These are phyloP conservation scores for Cynara cardunculus DNA, from an alignment of 129 eudicot genomes.

Conservation along the genomic window DNA sequence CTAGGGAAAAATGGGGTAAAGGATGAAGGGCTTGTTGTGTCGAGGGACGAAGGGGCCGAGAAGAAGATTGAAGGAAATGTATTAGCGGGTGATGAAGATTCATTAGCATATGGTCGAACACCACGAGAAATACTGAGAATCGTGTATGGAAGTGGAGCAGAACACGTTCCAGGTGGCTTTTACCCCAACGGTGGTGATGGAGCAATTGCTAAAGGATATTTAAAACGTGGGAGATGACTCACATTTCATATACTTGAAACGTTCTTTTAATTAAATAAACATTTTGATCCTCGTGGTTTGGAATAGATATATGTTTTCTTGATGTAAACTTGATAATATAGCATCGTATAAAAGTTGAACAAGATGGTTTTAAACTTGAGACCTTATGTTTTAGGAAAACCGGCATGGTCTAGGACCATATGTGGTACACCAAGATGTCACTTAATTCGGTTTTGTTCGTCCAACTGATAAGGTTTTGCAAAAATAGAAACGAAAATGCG, in stretches of 20 bases:
- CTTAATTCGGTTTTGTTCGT: no score
- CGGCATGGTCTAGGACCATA: no score
- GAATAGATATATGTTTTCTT: not conserved
- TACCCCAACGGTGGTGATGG: conserved; percentile 31
- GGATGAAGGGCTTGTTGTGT: conserved; percentile 69
- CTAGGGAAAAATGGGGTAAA: conserved; percentile 47
- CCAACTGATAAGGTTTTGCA: not conserved
- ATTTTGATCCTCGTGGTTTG: not conserved
- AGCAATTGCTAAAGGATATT: conserved; percentile 14
- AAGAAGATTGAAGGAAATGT: conserved; percentile 44
- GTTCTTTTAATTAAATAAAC: not conserved
- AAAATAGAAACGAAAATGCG: no score
- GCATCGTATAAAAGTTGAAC: no score
- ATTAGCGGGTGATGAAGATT: conserved; percentile 47
- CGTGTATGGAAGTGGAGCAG: conserved; percentile 30
- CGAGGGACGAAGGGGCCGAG: conserved; percentile 45
- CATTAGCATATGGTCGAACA: conserved; percentile 29
- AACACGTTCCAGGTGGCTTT: conserved; percentile 21
- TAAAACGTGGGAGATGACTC: not conserved
- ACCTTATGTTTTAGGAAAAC: no score
- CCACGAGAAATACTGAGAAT: conserved; percentile 32
- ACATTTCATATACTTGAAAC: not conserved
- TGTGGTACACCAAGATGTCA: no score
- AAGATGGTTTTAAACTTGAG: no score
- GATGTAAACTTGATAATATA: not conserved